Conservation (phyloP, 805 yeast genomes). For the Nakazawaea anatomiae region DNA sequence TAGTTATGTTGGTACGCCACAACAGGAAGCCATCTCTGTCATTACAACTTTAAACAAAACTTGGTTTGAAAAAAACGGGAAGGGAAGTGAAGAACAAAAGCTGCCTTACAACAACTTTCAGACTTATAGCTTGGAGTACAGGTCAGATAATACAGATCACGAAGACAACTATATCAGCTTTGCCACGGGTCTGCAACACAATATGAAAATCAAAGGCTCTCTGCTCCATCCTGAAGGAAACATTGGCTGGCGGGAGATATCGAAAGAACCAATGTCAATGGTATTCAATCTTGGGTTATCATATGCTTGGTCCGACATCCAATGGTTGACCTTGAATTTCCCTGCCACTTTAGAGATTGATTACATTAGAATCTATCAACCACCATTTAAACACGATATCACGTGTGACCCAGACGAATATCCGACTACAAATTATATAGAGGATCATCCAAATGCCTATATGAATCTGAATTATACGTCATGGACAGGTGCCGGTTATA, state of each 20-base stretch:
- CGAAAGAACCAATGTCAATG: conserved; percentile 82
- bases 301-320: conserved; percentile 37
- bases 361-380: conserved; percentile 36
- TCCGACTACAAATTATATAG: conserved; percentile 32
- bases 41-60: conserved; percentile 28
- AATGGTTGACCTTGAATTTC: conserved; percentile 28
- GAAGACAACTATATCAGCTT: conserved; percentile 29
- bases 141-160: conserved; percentile 18
- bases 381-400: conserved; percentile 20
- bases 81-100: conserved; percentile 3
- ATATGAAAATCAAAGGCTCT: conserved; percentile 25
- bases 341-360: conserved; percentile 33
- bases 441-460: conserved; percentile 28
- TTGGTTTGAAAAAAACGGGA: conserved; percentile 27
- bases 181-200: conserved; percentile 24
- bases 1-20: conserved; percentile 31
- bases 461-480: conserved; percentile 28
- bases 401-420: conserved; percentile 33
- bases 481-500: conserved; percentile 33
- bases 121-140: conserved; percentile 29
- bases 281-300: conserved; percentile 79
- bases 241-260: conserved; percentile 66
- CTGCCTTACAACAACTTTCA: conserved; percentile 20
- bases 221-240: conserved; percentile 38
- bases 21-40: conserved; percentile 34